These are phyloP conservation scores for Leccinum subfulvum DNA, from an alignment of 1,284 basidiomycete species.

Conservation along the genomic window DNA sequence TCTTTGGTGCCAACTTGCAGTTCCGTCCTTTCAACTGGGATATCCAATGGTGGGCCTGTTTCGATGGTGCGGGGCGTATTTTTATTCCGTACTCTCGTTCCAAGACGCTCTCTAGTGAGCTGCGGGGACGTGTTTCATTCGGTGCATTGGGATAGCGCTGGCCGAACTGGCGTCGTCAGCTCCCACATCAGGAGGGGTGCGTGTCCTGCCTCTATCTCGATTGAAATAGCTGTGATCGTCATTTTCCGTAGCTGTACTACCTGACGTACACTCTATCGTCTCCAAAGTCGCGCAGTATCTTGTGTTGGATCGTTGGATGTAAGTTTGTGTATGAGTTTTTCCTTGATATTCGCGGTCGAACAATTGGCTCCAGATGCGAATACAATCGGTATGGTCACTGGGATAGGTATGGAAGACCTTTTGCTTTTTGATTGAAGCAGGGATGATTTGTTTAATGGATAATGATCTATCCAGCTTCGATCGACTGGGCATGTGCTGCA, in stretches of 20 bases:
- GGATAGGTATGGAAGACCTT: conserved; percentile 18
- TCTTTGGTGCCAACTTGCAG: conserved; percentile 18
- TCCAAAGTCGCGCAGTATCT: conserved; percentile 31
- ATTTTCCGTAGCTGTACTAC: conserved; percentile 33
- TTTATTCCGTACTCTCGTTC: too few relatives aligned
- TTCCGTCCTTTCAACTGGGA: conserved; percentile 41
- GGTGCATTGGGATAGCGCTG: conserved; percentile 63
- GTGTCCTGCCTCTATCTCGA: not conserved
- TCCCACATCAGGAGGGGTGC: conserved; percentile 51
- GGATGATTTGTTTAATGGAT: not conserved
- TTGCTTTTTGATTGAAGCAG: not conserved
- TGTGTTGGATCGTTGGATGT: conserved; percentile 45
- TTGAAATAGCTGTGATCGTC: not conserved
- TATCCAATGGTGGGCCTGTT: conserved; percentile 45
- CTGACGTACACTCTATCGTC: conserved; percentile 39
- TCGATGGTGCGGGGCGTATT: conserved; percentile 48
- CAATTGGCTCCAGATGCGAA: conserved; percentile 33
- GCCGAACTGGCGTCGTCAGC: conserved; percentile 72
- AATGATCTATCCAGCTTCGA: conserved; percentile 32
- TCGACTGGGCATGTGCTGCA: conserved; percentile 45
- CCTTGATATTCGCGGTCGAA: not conserved
- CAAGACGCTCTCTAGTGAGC: too few relatives aligned
- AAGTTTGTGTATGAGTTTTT: conserved; percentile 4
- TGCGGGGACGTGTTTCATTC: too few relatives aligned
- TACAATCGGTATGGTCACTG: conserved; percentile 39